These are phyloP conservation scores for Sporothrix luriei DNA, from an alignment of 2,329 filamentous ascomycete species.

Conservation along the genomic window DNA sequence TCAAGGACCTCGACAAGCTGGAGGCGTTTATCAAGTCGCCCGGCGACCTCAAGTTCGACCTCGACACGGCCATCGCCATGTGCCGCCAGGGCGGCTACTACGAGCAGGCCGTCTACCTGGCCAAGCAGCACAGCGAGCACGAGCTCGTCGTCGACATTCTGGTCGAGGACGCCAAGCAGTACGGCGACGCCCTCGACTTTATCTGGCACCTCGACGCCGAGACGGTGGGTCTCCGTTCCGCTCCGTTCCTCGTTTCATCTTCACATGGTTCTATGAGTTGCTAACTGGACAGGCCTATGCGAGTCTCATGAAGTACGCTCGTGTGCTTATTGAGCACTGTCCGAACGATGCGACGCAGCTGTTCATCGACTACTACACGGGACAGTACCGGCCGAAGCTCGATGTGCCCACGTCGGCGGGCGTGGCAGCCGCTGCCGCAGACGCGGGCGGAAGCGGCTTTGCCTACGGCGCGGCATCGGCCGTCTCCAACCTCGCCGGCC, in stretches of 20 bases:
- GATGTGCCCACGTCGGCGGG: slow-evolving; percentile 49
- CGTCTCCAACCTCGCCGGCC: slow-evolving; percentile 80
- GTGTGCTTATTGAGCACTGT: slow-evolving; percentile 85
- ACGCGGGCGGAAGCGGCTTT: slow-evolving; percentile 48
- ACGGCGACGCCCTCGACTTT: slow-evolving; percentile 83
- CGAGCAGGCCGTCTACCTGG: slow-evolving; percentile 93
- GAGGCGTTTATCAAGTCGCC: slow-evolving; percentile 97
- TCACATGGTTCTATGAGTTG: too few relatives aligned
- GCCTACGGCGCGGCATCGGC: slow-evolving; percentile 68
- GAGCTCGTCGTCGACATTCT: slow-evolving; percentile 93
- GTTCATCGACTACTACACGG: slow-evolving; percentile 95
- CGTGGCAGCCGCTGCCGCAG: slow-evolving; percentile 45
- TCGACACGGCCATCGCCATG: slow-evolving; percentile 97
- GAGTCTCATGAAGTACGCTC: slow-evolving; percentile 92
- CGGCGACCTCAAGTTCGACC: slow-evolving; percentile 90
- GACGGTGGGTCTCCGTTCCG: slow-evolving; percentile 51
- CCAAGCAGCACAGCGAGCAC: slow-evolving; percentile 89
- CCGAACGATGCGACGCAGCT: slow-evolving; percentile 78
- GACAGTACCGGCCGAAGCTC: slow-evolving; percentile 73
- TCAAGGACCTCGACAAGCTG: slow-evolving; percentile 95
- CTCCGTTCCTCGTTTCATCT: slow-evolving; percentile 38
- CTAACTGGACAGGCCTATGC: slow-evolving; percentile 65
- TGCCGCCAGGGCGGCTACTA: slow-evolving; percentile 96
- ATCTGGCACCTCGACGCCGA: slow-evolving; percentile 85
- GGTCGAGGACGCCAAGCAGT: slow-evolving; percentile 92